A percentile compares a stretch with the other conserved stretches of the same genome.
Evolutionary conservation across 805 yeast genomes (phyloP).

Genomic region (Monosporozyma servazzii): DNA sequence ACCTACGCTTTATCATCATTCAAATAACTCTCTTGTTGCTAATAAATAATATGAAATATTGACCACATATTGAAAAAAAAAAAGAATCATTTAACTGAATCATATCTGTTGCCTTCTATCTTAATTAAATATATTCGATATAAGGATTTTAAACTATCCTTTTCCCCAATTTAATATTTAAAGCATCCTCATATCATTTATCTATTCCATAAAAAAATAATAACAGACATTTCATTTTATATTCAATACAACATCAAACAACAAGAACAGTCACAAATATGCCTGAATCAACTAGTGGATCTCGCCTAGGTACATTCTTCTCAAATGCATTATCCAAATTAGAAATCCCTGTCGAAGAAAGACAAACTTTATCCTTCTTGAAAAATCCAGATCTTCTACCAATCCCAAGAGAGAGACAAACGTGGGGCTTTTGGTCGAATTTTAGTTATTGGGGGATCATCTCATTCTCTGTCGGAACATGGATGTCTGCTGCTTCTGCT

Average conservation of each 20-base stretch:
- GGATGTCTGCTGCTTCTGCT: slow-evolving; percentile 39
- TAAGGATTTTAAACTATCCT: too few relatives aligned
- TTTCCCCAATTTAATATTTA: not conserved
- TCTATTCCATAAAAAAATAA: too few relatives aligned
- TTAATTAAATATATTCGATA: not conserved
- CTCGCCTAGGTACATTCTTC: not conserved
- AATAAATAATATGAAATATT: too few relatives aligned
- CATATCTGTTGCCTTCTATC: not conserved
- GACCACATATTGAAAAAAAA: too few relatives aligned
- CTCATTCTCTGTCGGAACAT: slow-evolving; percentile 37
- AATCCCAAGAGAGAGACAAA: slow-evolving; percentile 23
- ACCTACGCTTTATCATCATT: too few relatives aligned
- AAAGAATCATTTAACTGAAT: too few relatives aligned
- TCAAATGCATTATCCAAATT: slow-evolving; percentile 5
- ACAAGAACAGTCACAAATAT: not conserved
- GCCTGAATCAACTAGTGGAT: too few relatives aligned
- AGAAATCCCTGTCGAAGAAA: slow-evolving; percentile 27
- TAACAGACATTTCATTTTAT: not conserved
- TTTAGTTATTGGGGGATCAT: slow-evolving; percentile 39
- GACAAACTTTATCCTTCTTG: slow-evolving; percentile 25
- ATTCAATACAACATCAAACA: not conserved
- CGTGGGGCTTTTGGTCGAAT: slow-evolving; percentile 35
- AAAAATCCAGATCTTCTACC: slow-evolving; percentile 30
- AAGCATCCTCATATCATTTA: not conserved
- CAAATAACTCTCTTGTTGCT: too few relatives aligned